Conservation (phyloP, 2,329 filamentous ascomycete species). For the Trichoderma cornu-damae region DNA sequence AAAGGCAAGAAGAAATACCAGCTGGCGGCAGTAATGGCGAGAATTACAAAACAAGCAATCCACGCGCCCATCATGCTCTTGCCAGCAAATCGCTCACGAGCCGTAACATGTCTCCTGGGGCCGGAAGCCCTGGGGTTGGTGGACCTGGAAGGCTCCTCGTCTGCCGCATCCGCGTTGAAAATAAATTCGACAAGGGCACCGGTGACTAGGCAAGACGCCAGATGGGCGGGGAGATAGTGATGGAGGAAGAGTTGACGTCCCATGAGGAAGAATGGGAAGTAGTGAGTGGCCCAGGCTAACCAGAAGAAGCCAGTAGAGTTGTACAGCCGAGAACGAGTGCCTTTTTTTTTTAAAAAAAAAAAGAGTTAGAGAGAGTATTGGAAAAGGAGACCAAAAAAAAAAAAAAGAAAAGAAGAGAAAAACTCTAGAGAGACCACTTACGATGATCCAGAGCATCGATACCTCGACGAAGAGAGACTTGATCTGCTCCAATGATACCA, state of each 20-base stretch:
- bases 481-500: conserved; percentile 86
- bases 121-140: conserved; percentile 37
- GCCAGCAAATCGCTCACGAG: conserved; percentile 71
- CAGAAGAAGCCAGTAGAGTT: conserved; percentile 99
- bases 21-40: conserved; percentile 63
- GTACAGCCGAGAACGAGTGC: conserved; percentile 88
- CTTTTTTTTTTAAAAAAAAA: no score
- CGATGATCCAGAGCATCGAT: conserved; percentile 89
- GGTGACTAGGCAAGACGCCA: conserved; percentile 84
- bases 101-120: conserved; percentile 62
- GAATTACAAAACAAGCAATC: conserved; percentile 68
- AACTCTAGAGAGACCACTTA: conserved; percentile 58
- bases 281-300: conserved; percentile 95
- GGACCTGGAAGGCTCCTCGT: conserved; percentile 47
- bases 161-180: conserved; percentile 78
- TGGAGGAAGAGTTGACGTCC: conserved; percentile 96
- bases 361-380: not conserved
- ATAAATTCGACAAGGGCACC: conserved; percentile 92
- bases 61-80: conserved; percentile 75
- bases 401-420: not conserved
- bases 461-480: conserved; percentile 86
- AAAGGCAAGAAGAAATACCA: conserved; percentile 94
- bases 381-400: not conserved
- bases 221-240: conserved; percentile 91
- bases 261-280: conserved; percentile 97